These are phyloP conservation scores for Hypoxylon rickii DNA, from an alignment of 495 filamentous ascomycete genomes.

Conservation along the genomic window DNA sequence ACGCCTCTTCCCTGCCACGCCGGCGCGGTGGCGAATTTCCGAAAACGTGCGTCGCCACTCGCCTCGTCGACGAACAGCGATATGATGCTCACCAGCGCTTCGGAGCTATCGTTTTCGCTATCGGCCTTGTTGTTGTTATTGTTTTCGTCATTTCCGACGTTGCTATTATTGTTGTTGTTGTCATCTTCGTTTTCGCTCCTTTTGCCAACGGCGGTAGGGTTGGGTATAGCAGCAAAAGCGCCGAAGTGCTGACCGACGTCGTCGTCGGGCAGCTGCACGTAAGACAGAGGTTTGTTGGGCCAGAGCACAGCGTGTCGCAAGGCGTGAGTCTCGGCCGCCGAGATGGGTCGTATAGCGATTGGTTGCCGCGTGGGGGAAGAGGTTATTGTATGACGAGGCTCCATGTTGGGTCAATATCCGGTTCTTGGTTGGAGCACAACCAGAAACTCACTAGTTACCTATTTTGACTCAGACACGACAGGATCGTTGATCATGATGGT, in stretches of 20 bases:
- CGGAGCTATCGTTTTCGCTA: neutral
- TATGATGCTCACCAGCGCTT: constrained; percentile 23
- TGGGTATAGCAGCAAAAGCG: constrained; percentile 9
- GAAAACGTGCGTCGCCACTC: constrained; percentile 27
- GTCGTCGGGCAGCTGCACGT: constrained; percentile 35
- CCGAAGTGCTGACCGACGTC: constrained; percentile 26
- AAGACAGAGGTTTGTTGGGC: constrained; percentile 30
- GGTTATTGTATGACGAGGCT: constrained; percentile 11
- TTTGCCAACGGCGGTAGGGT: neutral
- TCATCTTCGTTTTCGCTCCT: neutral
- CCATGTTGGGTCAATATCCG: constrained; percentile 27
- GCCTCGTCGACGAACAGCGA: constrained; percentile 28
- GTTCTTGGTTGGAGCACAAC: constrained; percentile 4
- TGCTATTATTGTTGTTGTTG: neutral
- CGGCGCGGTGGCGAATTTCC: constrained; percentile 31
- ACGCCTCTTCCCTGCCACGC: constrained; percentile 32
- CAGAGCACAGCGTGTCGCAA: constrained; percentile 31
- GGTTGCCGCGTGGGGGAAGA: constrained; percentile 1
- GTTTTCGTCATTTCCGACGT: too few relatives aligned
- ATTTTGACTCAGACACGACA: neutral
- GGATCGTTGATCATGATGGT: too few relatives aligned
- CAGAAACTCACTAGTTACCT: too few relatives aligned
- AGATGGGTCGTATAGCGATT: constrained; percentile 18
- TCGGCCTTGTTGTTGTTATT: neutral
- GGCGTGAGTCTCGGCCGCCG: constrained; percentile 23